phyloP scores from a whole-genome alignment of 371 early-diverging fungal genomes.

The Funneliformis caledonium region DNA sequence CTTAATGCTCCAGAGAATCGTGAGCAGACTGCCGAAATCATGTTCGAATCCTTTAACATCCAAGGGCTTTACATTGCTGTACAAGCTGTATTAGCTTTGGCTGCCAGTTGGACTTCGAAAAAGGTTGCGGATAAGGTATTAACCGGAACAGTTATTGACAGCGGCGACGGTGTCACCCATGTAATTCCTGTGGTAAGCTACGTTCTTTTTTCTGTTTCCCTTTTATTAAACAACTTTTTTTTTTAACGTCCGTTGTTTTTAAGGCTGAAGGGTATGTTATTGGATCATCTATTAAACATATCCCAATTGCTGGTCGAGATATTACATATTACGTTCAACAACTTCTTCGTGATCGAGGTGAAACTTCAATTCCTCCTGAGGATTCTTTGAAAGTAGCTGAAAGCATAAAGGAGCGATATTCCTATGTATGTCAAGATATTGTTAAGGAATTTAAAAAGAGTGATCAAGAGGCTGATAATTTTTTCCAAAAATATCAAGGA shows the following conservation, averaged over 20 bases:
- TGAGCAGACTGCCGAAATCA: slow-evolving; percentile 92
- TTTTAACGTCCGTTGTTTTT: background rate
- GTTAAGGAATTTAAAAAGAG: slow-evolving; percentile 95
- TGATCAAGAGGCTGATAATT: slow-evolving; percentile 87
- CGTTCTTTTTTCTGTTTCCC: background rate
- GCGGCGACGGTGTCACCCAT: slow-evolving; percentile 98
- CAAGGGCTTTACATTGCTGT: slow-evolving; percentile 92
- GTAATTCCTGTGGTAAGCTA: slow-evolving; percentile 92
- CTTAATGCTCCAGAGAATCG: slow-evolving; percentile 92
- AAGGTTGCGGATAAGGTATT: slow-evolving; percentile 80
- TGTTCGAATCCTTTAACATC: slow-evolving; percentile 92
- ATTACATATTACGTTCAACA: slow-evolving; percentile 97
- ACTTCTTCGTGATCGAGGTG: slow-evolving; percentile 92
- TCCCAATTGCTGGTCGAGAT: slow-evolving; percentile 97
- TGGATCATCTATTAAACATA: slow-evolving; percentile 95
- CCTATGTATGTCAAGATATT: slow-evolving; percentile 96
- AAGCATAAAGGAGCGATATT: slow-evolving; percentile 94
- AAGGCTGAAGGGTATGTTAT: slow-evolving; percentile 98
- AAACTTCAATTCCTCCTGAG: slow-evolving; percentile 93
- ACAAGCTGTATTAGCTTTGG: slow-evolving; percentile 90
- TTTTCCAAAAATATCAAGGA: slow-evolving; percentile 84
- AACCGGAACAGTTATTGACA: slow-evolving; percentile 97
- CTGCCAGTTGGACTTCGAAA: slow-evolving; percentile 87
- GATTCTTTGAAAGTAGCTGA: slow-evolving; percentile 94
- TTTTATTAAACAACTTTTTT: background rate